Conservation (phyloP, 176 grass and related monocot genomes). For the Tillandsia leiboldiana region DNA sequence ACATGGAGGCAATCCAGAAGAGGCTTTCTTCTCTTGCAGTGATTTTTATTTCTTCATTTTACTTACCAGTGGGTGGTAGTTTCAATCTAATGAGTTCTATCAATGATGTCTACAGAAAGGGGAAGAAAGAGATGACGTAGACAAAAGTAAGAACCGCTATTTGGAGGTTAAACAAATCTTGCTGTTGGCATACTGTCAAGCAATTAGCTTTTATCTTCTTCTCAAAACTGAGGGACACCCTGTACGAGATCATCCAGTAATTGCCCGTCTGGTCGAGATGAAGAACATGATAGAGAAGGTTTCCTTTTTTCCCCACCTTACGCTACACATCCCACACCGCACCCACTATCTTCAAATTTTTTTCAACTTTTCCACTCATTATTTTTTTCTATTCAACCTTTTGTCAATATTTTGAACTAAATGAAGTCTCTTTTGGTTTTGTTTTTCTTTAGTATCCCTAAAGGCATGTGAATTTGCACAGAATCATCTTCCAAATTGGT, state of each 20-base stretch:
- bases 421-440: too few species aligned
- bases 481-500: too few species aligned
- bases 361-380: too few species aligned
- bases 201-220: constrained; percentile 95
- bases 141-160: constrained; percentile 36
- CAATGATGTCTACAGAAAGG: constrained; percentile 30
- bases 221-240: constrained; percentile 77
- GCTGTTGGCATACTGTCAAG: constrained; percentile 66
- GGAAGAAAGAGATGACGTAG: constrained; percentile 20
- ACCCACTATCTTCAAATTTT: not conserved
- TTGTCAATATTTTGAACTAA: too few species aligned
- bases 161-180: constrained; percentile 66
- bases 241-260: constrained; percentile 83
- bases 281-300: constrained; percentile 85
- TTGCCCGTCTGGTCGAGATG: constrained; percentile 75
- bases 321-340: not conserved
- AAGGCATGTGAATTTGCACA: too few species aligned
- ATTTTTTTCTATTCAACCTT: too few species aligned
- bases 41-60: not conserved
- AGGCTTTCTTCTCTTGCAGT: not conserved
- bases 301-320: not conserved
- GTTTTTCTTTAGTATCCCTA: too few species aligned
- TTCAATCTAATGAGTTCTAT: not conserved
- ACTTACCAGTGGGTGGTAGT: not conserved
- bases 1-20: not conserved